phyloP scores from a whole-genome alignment of 352 stramenopile genomes.

The Globisporangium rhizosaccharum region DNA sequence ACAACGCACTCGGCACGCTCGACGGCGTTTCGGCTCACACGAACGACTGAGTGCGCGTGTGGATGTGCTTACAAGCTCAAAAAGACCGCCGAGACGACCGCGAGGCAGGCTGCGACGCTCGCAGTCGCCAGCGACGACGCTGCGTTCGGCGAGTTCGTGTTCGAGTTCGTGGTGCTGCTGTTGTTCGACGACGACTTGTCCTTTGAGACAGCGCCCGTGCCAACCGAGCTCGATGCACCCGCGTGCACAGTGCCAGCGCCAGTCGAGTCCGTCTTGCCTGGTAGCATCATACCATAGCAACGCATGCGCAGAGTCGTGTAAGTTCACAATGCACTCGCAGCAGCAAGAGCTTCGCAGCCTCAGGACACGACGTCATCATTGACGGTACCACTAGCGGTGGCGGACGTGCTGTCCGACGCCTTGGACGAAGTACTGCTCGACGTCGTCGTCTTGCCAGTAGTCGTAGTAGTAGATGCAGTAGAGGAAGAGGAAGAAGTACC shows the following conservation, averaged over 20 bases:
- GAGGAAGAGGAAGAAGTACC: slow-evolving; percentile 6
- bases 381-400: background rate
- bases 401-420: slow-evolving; percentile 1
- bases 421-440: slow-evolving; percentile 5
- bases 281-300: background rate
- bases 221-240: slow-evolving; percentile 5
- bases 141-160: slow-evolving; percentile 12
- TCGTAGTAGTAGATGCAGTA: background rate
- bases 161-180: slow-evolving; percentile 15
- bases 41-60: too few species aligned
- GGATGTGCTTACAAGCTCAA: slow-evolving; percentile 28
- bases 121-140: slow-evolving; percentile 22
- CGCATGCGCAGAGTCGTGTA: background rate
- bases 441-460: slow-evolving; percentile 1
- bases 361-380: slow-evolving; percentile 1
- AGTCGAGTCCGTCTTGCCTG: slow-evolving; percentile 6
- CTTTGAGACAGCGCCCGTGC: slow-evolving; percentile 11
- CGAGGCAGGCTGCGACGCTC: slow-evolving; percentile 26
- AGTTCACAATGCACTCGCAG: too few species aligned
- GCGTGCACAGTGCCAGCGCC: slow-evolving; percentile 19
- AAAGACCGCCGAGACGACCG: slow-evolving; percentile 29
- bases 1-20: too few species aligned
- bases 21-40: background rate
- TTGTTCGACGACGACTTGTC: slow-evolving; percentile 14
- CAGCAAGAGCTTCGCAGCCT: background rate